Evolutionary conservation across 2,329 filamentous ascomycete species (phyloP).

Genomic region (Pyrenophora seminiperda): DNA sequence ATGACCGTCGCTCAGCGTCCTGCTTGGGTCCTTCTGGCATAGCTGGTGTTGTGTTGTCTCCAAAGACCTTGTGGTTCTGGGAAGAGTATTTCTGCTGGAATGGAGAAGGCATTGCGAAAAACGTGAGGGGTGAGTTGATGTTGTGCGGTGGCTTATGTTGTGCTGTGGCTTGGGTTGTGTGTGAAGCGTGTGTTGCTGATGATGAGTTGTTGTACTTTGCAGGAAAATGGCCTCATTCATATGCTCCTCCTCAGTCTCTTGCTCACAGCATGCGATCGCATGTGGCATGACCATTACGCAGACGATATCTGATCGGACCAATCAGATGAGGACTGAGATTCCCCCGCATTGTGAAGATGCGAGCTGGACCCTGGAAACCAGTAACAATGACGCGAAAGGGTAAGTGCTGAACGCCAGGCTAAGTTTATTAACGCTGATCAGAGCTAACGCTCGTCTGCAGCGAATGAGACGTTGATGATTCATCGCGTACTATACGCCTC

Average conservation of each 20-base stretch:
- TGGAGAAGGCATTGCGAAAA: conserved; percentile 41
- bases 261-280: conserved; percentile 23
- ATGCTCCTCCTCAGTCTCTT: conserved; percentile 27
- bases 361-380: conserved; percentile 33
- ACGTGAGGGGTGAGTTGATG: neutral
- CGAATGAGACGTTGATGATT: conserved; percentile 19
- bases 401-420: conserved; percentile 10
- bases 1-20: conserved; percentile 39
- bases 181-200: neutral
- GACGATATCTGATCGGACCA: conserved; percentile 42
- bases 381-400: conserved; percentile 32
- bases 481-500: conserved; percentile 3
- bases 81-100: conserved; percentile 48
- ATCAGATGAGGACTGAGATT: conserved; percentile 33
- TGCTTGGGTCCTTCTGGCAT: conserved; percentile 45
- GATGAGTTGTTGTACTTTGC: neutral
- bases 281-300: conserved; percentile 42
- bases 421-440: conserved; percentile 2
- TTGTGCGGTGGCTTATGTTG: neutral
- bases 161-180: neutral
- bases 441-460: conserved; percentile 3
- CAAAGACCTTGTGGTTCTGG: conserved; percentile 42
- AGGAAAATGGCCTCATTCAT: conserved; percentile 14
- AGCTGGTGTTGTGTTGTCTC: conserved; percentile 30
- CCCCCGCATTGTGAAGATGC: conserved; percentile 40